Conservation (phyloP, 73 alveolate genomes). For the Paramecium biaurelia region DNA sequence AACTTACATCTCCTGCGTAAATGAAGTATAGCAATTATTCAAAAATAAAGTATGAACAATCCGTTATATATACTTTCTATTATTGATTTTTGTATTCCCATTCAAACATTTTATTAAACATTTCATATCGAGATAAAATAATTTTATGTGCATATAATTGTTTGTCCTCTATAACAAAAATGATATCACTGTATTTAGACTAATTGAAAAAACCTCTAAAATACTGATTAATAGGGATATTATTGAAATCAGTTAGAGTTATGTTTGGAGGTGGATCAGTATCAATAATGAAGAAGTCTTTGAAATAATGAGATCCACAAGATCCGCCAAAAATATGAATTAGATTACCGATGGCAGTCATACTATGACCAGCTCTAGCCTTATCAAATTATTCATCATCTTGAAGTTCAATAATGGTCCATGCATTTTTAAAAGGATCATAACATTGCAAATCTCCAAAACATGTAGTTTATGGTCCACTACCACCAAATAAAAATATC, state of each 20-base stretch:
- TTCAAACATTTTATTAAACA: constrained; percentile 67
- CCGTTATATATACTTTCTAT: constrained; percentile 62
- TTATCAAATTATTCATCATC: constrained; percentile 67
- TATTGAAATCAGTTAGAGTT: constrained; percentile 1
- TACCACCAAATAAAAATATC: constrained; percentile 86
- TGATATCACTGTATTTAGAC: constrained; percentile 76
- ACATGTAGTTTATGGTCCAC: constrained; percentile 89
- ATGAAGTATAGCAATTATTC: constrained; percentile 69
- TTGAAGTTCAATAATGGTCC: constrained; percentile 64
- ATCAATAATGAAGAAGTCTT: constrained; percentile 74
- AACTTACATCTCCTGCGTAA: constrained; percentile 71
- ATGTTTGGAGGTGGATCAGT: constrained; percentile 83
- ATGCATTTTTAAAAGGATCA: constrained; percentile 72
- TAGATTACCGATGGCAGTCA: constrained; percentile 68
- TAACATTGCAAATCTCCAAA: constrained; percentile 76
- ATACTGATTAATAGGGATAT: constrained; percentile 44
- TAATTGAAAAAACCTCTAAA: constrained; percentile 68
- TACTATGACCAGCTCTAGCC: constrained; percentile 93
- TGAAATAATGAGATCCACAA: constrained; percentile 79
- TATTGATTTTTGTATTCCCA: constrained; percentile 74
- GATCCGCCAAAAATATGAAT: constrained; percentile 87
- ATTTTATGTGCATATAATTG: constrained; percentile 84
- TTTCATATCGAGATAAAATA: constrained; percentile 73
- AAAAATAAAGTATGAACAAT: constrained; percentile 68
- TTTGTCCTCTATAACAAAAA: constrained; percentile 75